These are phyloP conservation scores for Aspergillus fijiensis DNA, from an alignment of 2,329 filamentous ascomycete genomes.

Conservation along the genomic window DNA sequence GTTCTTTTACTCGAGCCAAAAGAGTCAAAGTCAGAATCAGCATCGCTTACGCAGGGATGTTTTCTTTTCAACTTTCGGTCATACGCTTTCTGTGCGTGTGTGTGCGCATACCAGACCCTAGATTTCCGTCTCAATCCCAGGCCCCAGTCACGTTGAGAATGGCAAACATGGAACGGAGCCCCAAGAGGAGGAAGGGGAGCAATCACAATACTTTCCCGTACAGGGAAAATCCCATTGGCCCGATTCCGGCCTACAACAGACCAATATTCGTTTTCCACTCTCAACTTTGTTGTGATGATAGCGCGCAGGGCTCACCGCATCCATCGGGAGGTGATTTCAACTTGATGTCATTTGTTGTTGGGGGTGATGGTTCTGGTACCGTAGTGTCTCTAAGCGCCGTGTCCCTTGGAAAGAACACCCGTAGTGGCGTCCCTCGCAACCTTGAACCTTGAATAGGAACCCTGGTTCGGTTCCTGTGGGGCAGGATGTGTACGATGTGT, in stretches of 20 bases:
- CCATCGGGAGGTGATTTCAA: neutral
- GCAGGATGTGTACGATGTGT: no score
- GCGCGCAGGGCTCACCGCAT: neutral
- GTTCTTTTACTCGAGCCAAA: neutral
- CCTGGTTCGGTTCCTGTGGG: no score
- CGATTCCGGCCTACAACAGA: no score
- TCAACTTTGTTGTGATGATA: no score
- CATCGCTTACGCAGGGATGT: neutral
- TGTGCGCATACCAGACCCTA: neutral
- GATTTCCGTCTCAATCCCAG: neutral
- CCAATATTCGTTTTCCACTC: no score
- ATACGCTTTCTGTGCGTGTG: neutral
- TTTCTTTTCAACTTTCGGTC: neutral
- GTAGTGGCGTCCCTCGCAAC: neutral
- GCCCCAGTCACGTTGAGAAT: neutral
- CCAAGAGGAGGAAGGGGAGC: no score
- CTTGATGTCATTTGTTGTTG: neutral
- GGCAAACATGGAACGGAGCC: neutral
- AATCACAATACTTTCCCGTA: no score
- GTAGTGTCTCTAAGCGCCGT: neutral
- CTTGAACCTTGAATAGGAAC: no score
- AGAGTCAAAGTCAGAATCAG: neutral
- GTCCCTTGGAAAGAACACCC: neutral
- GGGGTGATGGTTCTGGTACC: no score
- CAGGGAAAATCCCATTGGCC: no score